phyloP scores from a whole-genome alignment of 805 yeast genomes.

The Saitoella complicata region DNA sequence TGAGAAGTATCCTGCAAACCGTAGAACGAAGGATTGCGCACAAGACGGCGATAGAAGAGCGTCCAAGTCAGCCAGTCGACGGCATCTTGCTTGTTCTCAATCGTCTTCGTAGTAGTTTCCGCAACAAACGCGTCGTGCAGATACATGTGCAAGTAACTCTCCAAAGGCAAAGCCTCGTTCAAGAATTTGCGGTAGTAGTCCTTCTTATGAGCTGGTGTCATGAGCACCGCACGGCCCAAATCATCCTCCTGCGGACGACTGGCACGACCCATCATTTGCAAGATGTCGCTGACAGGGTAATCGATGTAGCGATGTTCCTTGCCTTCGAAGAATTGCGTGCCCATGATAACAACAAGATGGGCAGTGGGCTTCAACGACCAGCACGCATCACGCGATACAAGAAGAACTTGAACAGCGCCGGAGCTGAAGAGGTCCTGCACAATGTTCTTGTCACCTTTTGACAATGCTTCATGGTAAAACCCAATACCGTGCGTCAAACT shows the following conservation, averaged over 20 bases:
- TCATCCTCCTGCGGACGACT: constrained; percentile 16
- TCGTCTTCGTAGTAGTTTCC: constrained; percentile 53
- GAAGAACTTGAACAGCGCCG: constrained; percentile 38
- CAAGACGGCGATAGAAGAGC: constrained; percentile 65
- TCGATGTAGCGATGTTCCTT: constrained; percentile 54
- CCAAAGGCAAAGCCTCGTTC: constrained; percentile 63
- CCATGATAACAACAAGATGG: constrained; percentile 41
- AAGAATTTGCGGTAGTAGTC: constrained; percentile 58
- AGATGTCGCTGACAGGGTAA: constrained; percentile 34
- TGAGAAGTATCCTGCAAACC: constrained; percentile 53
- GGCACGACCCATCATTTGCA: constrained; percentile 19
- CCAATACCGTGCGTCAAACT: constrained; percentile 49
- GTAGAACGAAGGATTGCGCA: constrained; percentile 74
- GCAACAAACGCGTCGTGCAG: constrained; percentile 54
- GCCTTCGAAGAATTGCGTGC: constrained; percentile 60
- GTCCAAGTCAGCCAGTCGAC: constrained; percentile 82
- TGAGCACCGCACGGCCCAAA: constrained; percentile 32
- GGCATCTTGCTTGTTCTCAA: constrained; percentile 63
- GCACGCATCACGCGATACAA: constrained; percentile 46
- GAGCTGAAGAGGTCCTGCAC: constrained; percentile 36
- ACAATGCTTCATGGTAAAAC: constrained; percentile 41
- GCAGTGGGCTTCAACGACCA: constrained; percentile 33
- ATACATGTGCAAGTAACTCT: constrained; percentile 46
- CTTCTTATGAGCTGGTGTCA: constrained; percentile 39
- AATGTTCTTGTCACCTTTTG: constrained; percentile 32